These are phyloP conservation scores for Pythium chondricola DNA, from an alignment of 352 stramenopile genomes.

Conservation along the genomic window DNA sequence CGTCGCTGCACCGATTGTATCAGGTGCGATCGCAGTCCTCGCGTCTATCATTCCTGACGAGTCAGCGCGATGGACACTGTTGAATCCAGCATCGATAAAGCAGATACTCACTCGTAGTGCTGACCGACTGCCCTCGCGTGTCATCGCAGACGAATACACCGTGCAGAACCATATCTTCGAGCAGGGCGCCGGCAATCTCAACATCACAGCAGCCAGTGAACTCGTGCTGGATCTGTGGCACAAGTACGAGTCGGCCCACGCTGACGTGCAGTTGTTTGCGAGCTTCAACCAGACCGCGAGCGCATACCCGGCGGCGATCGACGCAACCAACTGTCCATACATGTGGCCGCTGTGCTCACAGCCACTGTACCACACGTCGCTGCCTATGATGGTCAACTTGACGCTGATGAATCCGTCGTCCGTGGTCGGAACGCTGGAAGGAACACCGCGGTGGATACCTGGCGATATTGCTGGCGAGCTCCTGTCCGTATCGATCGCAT, in stretches of 20 bases:
- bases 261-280: slow-evolving; percentile 5
- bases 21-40: slow-evolving; percentile 66
- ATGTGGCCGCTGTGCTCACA: slow-evolving; percentile 85
- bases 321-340: slow-evolving; percentile 75
- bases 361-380: slow-evolving; percentile 60
- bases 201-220: slow-evolving; percentile 53
- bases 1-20: slow-evolving; percentile 78
- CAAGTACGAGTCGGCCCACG: slow-evolving; percentile 16
- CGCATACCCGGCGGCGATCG: slow-evolving; percentile 57
- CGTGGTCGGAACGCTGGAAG: slow-evolving; percentile 39
- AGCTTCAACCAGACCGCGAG: slow-evolving; percentile 22
- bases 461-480: slow-evolving; percentile 36
- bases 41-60: slow-evolving; percentile 58
- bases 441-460: slow-evolving; percentile 42
- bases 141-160: slow-evolving; percentile 27
- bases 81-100: slow-evolving; percentile 69
- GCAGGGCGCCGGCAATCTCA: slow-evolving; percentile 71
- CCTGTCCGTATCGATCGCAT: slow-evolving; percentile 41
- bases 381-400: slow-evolving; percentile 80
- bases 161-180: slow-evolving; percentile 81
- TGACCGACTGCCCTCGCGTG: slow-evolving; percentile 29
- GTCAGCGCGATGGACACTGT: slow-evolving; percentile 35
- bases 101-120: slow-evolving; percentile 58
- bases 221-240: slow-evolving; percentile 34
- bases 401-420: slow-evolving; percentile 68